These are phyloP conservation scores for Cardamine chenopodiifolia DNA, from an alignment of 345 rosid genomes.

Conservation along the genomic window DNA sequence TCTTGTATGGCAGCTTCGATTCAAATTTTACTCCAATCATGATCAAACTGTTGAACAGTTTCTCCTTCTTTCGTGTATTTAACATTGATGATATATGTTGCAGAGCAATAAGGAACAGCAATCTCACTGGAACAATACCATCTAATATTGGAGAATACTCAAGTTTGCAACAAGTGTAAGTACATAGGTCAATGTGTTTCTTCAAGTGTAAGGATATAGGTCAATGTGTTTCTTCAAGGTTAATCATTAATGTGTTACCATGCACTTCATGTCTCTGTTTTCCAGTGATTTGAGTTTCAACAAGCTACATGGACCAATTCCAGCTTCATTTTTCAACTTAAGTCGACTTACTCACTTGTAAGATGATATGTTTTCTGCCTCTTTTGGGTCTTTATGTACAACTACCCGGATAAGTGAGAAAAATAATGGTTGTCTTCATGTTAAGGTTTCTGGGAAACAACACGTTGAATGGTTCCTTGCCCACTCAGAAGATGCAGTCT, in stretches of 20 bases:
- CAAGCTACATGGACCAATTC: conserved; percentile 40
- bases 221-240: too few species aligned
- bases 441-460: conserved; percentile 63
- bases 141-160: conserved; percentile 54
- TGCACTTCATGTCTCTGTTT: conserved; percentile 18
- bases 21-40: conserved; percentile 9
- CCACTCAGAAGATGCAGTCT: conserved; percentile 49
- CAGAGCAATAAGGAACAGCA: conserved; percentile 62
- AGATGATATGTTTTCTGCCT: conserved; percentile 32
- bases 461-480: conserved; percentile 57
- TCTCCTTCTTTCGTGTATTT: background rate
- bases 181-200: conserved; percentile 17
- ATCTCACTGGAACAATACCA: conserved; percentile 61
- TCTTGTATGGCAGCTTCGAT: conserved; percentile 48
- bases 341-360: conserved; percentile 55
- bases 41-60: background rate
- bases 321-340: conserved; percentile 42
- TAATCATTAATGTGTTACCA: background rate
- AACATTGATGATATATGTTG: conserved; percentile 6
- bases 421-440: conserved; percentile 28
- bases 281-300: conserved; percentile 48
- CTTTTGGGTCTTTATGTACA: conserved; percentile 4
- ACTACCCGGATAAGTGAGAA: background rate
- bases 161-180: conserved; percentile 62
- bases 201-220: conserved; percentile 49